Conservation (phyloP, 305 asterid genomes). For the Rubia occidens region DNA sequence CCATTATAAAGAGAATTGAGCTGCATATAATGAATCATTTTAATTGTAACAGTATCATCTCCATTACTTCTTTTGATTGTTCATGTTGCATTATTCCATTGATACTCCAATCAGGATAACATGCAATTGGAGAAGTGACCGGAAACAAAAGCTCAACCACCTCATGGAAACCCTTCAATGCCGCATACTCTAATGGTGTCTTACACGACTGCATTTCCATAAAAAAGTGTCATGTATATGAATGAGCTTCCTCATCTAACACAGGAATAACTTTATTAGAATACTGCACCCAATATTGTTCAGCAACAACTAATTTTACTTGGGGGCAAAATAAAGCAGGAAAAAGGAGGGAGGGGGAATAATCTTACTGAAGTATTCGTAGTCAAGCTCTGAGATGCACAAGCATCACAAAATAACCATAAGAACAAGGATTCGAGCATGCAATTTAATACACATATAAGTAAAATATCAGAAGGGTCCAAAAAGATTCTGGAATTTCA, state of each 20-base stretch:
- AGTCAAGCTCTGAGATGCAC: no score
- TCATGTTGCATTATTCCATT: background rate
- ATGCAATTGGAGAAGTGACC: background rate
- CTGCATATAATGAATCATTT: no score
- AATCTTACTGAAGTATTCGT: no score
- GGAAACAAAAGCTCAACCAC: background rate
- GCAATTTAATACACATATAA: background rate
- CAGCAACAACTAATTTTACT: no score
- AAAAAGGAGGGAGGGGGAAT: background rate
- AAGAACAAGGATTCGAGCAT: background rate
- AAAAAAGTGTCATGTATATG: background rate
- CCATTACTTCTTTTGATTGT: background rate
- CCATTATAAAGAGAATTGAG: no score
- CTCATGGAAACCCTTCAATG: background rate
- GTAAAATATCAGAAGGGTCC: background rate
- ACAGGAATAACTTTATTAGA: background rate
- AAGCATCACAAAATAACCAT: no score
- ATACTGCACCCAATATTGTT: background rate
- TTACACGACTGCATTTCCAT: background rate
- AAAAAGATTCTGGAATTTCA: no score
- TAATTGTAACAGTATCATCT: background rate
- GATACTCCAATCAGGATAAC: background rate
- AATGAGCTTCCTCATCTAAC: no score
- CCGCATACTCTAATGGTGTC: background rate
- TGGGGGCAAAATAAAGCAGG: background rate